Evolutionary conservation across 106 monocot species (phyloP).

Genomic region (Dactylorhiza incarnata): DNA sequence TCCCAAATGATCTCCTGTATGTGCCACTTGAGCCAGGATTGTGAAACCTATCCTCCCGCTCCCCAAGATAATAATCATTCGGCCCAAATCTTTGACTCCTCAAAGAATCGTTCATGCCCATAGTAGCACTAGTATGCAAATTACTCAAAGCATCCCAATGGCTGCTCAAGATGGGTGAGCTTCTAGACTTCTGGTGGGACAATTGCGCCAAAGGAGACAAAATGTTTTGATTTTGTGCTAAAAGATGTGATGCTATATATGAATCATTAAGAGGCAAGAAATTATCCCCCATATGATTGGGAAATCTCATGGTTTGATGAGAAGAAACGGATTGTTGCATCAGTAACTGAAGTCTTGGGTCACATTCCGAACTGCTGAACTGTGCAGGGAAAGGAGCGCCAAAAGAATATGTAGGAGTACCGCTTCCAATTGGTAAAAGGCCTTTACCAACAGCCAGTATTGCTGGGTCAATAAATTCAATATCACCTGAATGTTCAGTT

Average conservation of each 20-base stretch:
- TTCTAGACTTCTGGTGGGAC: slow-evolving; percentile 43
- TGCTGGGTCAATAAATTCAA: slow-evolving; percentile 90
- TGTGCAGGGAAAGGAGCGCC: slow-evolving; percentile 39
- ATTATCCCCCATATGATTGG: not conserved
- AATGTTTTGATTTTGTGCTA: slow-evolving; percentile 28
- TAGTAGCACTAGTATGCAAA: slow-evolving; percentile 20
- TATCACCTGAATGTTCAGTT: slow-evolving; percentile 35
- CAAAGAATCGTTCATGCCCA: slow-evolving; percentile 30
- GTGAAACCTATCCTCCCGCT: slow-evolving; percentile 48
- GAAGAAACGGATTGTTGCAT: slow-evolving; percentile 48
- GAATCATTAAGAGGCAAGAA: slow-evolving; percentile 53
- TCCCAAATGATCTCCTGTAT: slow-evolving; percentile 62
- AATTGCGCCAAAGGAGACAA: slow-evolving; percentile 36
- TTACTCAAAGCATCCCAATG: slow-evolving; percentile 73
- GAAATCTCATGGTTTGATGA: slow-evolving; percentile 31
- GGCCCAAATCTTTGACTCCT: slow-evolving; percentile 45
- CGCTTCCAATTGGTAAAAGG: slow-evolving; percentile 30
- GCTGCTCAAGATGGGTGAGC: slow-evolving; percentile 21
- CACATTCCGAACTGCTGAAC: slow-evolving; percentile 32
- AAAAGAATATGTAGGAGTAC: slow-evolving; percentile 30
- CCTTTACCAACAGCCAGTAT: slow-evolving; percentile 92
- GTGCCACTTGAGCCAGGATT: slow-evolving; percentile 32
- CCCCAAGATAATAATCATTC: slow-evolving; percentile 36
- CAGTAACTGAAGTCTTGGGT: slow-evolving; percentile 51
- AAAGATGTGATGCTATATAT: slow-evolving; percentile 29